These are phyloP conservation scores for Kwoniella mangroviensis DNA, from an alignment of 768 basidiomycete species.

Conservation along the genomic window DNA sequence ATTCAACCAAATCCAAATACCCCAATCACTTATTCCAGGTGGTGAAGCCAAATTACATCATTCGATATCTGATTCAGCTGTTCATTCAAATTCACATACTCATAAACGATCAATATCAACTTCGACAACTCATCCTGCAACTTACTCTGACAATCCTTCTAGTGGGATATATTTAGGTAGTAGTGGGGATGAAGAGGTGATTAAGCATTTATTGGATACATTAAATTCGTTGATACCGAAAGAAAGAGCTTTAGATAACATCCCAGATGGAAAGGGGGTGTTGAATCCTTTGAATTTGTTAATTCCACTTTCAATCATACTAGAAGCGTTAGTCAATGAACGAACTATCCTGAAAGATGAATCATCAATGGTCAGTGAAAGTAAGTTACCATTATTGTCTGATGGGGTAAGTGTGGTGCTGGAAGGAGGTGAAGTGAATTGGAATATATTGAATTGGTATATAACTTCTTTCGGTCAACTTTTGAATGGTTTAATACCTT, in stretches of 20 bases:
- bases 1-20: not conserved
- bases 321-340: slow-evolving; percentile 48
- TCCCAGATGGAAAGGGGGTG: not conserved
- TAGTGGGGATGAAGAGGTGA: not conserved
- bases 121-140: not conserved
- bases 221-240: slow-evolving; percentile 20
- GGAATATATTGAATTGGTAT: slow-evolving; percentile 30
- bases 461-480: slow-evolving; percentile 28
- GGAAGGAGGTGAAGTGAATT: slow-evolving; percentile 35
- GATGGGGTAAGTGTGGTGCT: slow-evolving; percentile 28
- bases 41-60: not conserved
- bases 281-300: slow-evolving; percentile 35
- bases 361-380: not conserved
- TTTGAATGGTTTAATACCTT: slow-evolving; percentile 29
- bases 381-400: slow-evolving; percentile 22
- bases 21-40: not conserved
- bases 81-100: not conserved
- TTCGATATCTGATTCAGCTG: slow-evolving; percentile 11
- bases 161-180: slow-evolving; percentile 4
- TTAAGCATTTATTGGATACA: slow-evolving; percentile 3
- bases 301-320: slow-evolving; percentile 35
- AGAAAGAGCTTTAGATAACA: not conserved
- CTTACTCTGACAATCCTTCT: not conserved
- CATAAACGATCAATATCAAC: not conserved
- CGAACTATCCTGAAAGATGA: slow-evolving; percentile 24